Evolutionary conservation across 1,139 yeast species (phyloP), one percentile per base, ranked within the genome.

Genomic region (Wickerhamiella infanticola): DNA sequence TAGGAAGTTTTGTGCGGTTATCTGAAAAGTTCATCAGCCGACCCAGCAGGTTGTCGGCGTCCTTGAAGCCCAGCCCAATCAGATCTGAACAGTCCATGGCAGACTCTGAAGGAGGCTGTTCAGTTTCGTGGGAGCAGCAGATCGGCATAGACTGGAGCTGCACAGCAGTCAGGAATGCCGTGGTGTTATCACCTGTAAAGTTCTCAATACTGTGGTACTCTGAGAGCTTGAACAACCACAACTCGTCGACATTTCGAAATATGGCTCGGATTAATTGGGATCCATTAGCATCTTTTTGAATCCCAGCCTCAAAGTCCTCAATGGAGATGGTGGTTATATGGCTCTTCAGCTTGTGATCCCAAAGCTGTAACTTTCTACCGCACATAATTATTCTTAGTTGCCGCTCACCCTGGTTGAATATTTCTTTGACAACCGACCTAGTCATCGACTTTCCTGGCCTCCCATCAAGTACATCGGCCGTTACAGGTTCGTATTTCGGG

Each of bases 301-400:
- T 23, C 4, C 25, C 13, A 3, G 43, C 40, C 3, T 18, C 31
- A 36, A 45, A 9, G 4, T 43, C 33, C 13, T 33, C 23, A 5
- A 8, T 24, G 5, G 13, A 29, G 23, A 47, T 11, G 8, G 31
- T 37, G 24, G 48, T 44, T 4, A 44, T 36, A 11, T 33, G 35
- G 11, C 36, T 37, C 8, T 39, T 40, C 13, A 43, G 41, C 3
- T 29, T 25, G n/a, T 47, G 46, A 29, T 47, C 48, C 50, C 50
- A 46, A 13, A 47, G 35, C n/a, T 41, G 48, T 6, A 43, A 26
- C 8, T 37, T 31, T 5, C 29, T 24, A 4, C 26, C 40, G 36
- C 38, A 23, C 13, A 40, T 24, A 4, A 45, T 40, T 5, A 47
- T 25, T 3, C 50, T 27, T 4, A 47, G 35, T 25, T 11, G 37